Base-by-base conservation (phyloP, 164 flowering plant genomes). In the Aristolochia californica region DNA sequence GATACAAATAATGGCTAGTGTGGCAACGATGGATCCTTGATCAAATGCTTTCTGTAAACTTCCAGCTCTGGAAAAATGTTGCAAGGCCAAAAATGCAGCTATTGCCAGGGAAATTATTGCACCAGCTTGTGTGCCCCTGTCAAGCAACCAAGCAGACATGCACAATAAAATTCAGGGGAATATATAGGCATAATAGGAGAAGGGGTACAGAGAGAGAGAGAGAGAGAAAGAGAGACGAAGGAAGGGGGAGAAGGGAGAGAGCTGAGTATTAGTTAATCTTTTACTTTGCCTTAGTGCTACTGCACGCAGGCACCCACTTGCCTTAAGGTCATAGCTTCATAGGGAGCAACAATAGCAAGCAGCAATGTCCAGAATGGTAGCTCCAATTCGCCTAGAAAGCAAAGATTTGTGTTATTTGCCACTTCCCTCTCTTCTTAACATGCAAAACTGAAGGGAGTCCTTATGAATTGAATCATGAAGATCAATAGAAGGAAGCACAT, bases 81-180 rank as follows among this genome's bases (percentile, higher is more conserved):
- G 96, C 73, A 76, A 84, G 56, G 87, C 91, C 72, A 85, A 48
- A 70, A 77, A 91, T 45, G 65, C 90, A 0, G 90, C 80, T 59
- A 91, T 71, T 28, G 64, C 71, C 74, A 85, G 49, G 55, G 87
- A 74, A 49, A 84, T 59, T 18, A 85, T 66, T 40, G 74, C 65
- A 56, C 96, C 91, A 69, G 65, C 78, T 68, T 85, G 80, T 55
- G 76, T 81, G 56, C 95, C 91, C 70, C 95, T 85, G 85, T 57
- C n/a, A n/a, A n/a, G n/a, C n/a, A n/a, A n/a, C 13, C 67, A 51
- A 54, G 38, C 26, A 0, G 20, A 64, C 34, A 28, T n/a, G 47
- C 27, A 44, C 14, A 16, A 12, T 8, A 34, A 8, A 12, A 34
- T 34, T 34, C 10, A 12, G 40, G 40, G 40, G 10, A 34, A 34